Evolutionary conservation across 73 alveolate genomes (phyloP), one percentile per base, ranked within the genome.

Genomic region (Blepharisma stoltei): DNA sequence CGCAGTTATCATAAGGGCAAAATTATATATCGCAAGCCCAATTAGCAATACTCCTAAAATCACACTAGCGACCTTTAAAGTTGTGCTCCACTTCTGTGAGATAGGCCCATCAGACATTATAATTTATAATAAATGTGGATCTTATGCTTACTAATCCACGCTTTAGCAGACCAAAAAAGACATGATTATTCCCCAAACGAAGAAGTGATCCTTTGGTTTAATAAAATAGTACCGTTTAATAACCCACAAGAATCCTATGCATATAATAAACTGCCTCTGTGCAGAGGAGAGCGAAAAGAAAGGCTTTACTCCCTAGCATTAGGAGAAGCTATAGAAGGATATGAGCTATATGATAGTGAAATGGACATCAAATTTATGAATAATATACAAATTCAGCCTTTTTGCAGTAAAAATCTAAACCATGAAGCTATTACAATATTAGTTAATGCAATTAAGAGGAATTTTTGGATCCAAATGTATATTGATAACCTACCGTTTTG

Each of bases 381-480:
- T n/a, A 8, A 18, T 69, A 25, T 18, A 11, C n/a, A 9, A 46
- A 53, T 11, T 14, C 65, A 69, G 65, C 9, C 21, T 43, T 69
- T 69, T n/a, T 69, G 79, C 5, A 53, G 27, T 14, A 69, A 14
- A 8, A n/a, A 38, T 18, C 41, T 44, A 18, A 25, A 69, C 41
- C 9, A n/a, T 7, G 67, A 69, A 44, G 37, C 9, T 11, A 44
- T 8, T 9, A 43, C 11, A 9, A n/a, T 43, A n/a, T 43, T 69
- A 9, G 11, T 38, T n/a, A 20, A 69, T 7, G 69, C 79, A 37
- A 43, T 69, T 38, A n/a, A 23, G 11, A 25, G 38, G 41, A 44
- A 69, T 7, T 69, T n/a, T 69, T 69, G 79, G 79, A 1, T 46
- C 5, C 83, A 77, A 68, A 52, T 83, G 49, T 83, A 78, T 78